Percentiles rank a stretch among this genome's conserved stretches.
Conservation (phyloP, 2,329 filamentous ascomycete genomes). For the Calonectria pauciramosa region DNA sequence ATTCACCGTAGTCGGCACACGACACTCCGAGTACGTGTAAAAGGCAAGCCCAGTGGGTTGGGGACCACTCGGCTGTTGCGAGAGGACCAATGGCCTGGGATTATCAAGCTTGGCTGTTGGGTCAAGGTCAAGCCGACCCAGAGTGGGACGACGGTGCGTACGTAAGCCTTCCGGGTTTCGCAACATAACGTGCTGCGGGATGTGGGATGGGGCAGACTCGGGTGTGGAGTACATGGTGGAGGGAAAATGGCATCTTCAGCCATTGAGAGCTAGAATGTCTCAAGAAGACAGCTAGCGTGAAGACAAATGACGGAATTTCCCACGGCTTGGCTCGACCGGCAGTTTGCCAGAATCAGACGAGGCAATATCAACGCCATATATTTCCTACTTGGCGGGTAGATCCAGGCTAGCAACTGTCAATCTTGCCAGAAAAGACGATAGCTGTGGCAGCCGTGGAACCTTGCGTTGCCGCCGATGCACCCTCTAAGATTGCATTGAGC, state of each 20-base stretch:
- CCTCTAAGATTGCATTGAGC: background rate
- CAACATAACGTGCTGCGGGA: slow-evolving; percentile 34
- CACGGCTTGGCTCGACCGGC: slow-evolving; percentile 33
- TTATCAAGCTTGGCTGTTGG: slow-evolving; percentile 13
- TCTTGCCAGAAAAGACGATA: slow-evolving; percentile 10
- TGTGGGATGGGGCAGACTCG: slow-evolving; percentile 33
- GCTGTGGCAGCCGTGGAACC: background rate
- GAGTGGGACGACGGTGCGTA: slow-evolving; percentile 41
- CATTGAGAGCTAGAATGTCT: slow-evolving; percentile 45
- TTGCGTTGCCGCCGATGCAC: background rate
- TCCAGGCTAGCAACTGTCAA: background rate
- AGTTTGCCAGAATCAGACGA: slow-evolving; percentile 29
- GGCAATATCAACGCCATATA: background rate
- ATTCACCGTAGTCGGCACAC: background rate
- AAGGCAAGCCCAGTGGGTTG: background rate
- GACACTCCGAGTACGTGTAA: background rate
- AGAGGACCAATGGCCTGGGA: slow-evolving; percentile 26
- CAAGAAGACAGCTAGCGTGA: slow-evolving; percentile 44
- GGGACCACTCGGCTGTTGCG: background rate
- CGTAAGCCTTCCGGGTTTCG: slow-evolving; percentile 39
- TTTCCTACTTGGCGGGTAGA: background rate
- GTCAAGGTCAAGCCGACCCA: slow-evolving; percentile 30
- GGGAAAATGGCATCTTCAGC: slow-evolving; percentile 34
- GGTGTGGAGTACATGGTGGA: slow-evolving; percentile 34
- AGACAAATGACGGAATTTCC: slow-evolving; percentile 34